Base-by-base conservation (phyloP, 2,329 filamentous ascomycete genomes). In the Penicillium olsonii region DNA sequence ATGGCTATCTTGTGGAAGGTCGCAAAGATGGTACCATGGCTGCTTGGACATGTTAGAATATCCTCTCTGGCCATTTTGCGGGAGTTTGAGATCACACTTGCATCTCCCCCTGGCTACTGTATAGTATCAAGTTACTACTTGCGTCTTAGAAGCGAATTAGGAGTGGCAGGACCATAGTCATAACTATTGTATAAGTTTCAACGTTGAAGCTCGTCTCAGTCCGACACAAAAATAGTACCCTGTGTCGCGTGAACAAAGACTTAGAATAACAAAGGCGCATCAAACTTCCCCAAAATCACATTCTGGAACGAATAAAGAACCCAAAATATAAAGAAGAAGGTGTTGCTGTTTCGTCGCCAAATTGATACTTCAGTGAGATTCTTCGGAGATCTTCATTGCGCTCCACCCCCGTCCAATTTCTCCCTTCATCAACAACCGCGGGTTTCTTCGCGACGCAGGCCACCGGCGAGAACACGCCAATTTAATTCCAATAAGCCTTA, bases 1-100 rank as follows among this genome's bases (percentile, higher is more conserved):
- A 99, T 64, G 94, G 94, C 0, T 99, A 96, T 73, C 77, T 97
- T 67, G 83, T 95, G 2, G 94, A 97, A 71, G 94, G 94, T 31
- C 83, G 94, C 57, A 85, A 82, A 62, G 90, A 96, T 67, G 94
- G 94, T 47, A 82, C 88, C 45, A 85, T 99, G 24, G 94, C 92
- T 33, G 87, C 95, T 42, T 99, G 94, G 94, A 88, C 86, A 48
- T 92, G 88, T 66, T 86, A 68, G 57, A 56, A 9, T 20, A 15
- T 18, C 19, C 19, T 22, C 18, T 34, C 27, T 37, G 38, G 31
- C 31, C 27, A 39, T 14, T 48, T 38, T 51, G 40, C 31, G 38
- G 50, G 44, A 45, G 31, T 17, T 37, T 37, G 29, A 26, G 40
- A n/a, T 38, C 35, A 31, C 19, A 35, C 22, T 27, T 29, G 33